Evolutionary conservation across 306 rosid genomes (phyloP), one percentile per base, ranked within the genome.

Genomic region (Vigna radiata): DNA sequence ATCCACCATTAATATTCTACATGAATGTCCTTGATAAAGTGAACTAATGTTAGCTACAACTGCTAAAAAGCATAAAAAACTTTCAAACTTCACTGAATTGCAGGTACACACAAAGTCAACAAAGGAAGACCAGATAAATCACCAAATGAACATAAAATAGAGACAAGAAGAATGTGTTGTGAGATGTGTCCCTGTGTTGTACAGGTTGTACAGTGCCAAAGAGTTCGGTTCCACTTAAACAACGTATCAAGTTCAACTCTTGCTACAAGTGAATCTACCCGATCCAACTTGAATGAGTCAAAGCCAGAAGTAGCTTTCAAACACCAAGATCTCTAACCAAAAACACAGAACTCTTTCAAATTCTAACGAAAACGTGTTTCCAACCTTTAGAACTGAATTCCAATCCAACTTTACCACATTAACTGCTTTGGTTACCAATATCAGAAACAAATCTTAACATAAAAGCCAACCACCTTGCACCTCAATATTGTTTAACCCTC

Each of bases 111-210:
- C 58, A 75, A 75, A 75, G 72, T 80, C 79, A 79, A 64, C 15
- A 55, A 72, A 54, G 79, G 58, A 54, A 80, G 44, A 46, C 50
- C 61, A 61, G 8, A 78, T 54, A 61, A 13, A 78, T 64, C 46
- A 1, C 10, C 44, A 59, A 78, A 47, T 36, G 10, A 60, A 69
- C 54, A 47, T 7, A 43, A 14, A n/a, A 31, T 33, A 63, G 50
- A 41, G n/a, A 72, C 48, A 65, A 72, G 43, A 17, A 61, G 23
- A 31, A 44, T 55, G 47, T 54, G 14, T 25, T 8, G 27, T 8
- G 15, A 23, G n/a, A n/a, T 3, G 19, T 0, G 39, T 49, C 21
- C 29, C 58, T 43, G 23, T 63, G 53, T 6, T 44, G 75, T 65
- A 73, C 63, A 31, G 70, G 53, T 6, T 44, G 75, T 65, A 73